A percentile compares a stretch with the other conserved stretches of the same genome.
These are phyloP conservation scores for Penicillium sp. DNA, from an alignment of 2,329 filamentous ascomycete species.

Conservation along the genomic window DNA sequence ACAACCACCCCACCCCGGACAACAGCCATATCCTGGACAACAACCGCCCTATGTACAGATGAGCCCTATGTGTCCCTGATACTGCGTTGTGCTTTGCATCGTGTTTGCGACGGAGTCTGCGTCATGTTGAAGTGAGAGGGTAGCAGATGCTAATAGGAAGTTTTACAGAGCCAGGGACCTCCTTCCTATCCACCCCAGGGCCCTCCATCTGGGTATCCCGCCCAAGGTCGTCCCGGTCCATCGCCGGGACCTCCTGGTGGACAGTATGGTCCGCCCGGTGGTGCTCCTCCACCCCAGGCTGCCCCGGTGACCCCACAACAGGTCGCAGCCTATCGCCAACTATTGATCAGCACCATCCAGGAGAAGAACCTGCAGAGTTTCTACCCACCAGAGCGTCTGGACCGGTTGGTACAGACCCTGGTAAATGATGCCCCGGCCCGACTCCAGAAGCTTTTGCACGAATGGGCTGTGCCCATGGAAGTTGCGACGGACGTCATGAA, in stretches of 20 bases:
- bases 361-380: conserved; percentile 64
- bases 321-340: conserved; percentile 59
- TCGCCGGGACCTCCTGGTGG: conserved; percentile 32
- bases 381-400: conserved; percentile 59
- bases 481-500: conserved; percentile 67
- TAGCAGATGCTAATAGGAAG: conserved; percentile 12
- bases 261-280: conserved; percentile 36
- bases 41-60: conserved; percentile 35
- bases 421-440: conserved; percentile 43
- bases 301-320: conserved; percentile 54
- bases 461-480: conserved; percentile 63
- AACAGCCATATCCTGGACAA: conserved; percentile 28
- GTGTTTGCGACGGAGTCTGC: not conserved
- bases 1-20: conserved; percentile 17
- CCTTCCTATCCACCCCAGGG: conserved; percentile 34
- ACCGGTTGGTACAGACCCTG: conserved; percentile 37
- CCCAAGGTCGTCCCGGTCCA: conserved; percentile 27
- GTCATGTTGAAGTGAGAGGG: not conserved
- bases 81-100: conserved; percentile 10
- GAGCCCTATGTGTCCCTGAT: conserved; percentile 12
- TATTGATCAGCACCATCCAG: conserved; percentile 60
- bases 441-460: conserved; percentile 59
- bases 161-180: conserved; percentile 19
- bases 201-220: conserved; percentile 31
- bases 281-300: conserved; percentile 30